These are phyloP conservation scores for Rubia yunnanensis DNA, from an alignment of 257 asterid genomes.

Conservation along the genomic window DNA sequence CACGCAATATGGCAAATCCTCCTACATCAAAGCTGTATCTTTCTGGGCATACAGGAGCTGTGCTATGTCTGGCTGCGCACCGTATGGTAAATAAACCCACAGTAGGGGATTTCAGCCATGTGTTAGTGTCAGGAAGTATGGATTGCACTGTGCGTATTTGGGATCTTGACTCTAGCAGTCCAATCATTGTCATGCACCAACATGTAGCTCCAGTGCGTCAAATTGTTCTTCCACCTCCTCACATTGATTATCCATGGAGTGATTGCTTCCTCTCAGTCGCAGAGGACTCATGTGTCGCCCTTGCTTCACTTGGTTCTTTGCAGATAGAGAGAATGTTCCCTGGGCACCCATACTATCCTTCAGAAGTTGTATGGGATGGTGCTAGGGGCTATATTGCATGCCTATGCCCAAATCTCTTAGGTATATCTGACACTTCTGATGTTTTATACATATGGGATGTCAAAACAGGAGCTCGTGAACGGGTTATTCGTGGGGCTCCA, in stretches of 20 bases:
- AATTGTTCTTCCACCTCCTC: slow-evolving; percentile 72
- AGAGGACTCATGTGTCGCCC: slow-evolving; percentile 69
- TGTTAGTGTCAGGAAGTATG: slow-evolving; percentile 81
- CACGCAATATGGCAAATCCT: slow-evolving; percentile 24
- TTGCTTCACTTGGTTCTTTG: slow-evolving; percentile 74
- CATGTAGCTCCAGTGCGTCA: slow-evolving; percentile 94
- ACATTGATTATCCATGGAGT: slow-evolving; percentile 64
- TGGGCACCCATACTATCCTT: slow-evolving; percentile 75
- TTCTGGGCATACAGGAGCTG: slow-evolving; percentile 77
- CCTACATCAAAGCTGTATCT: slow-evolving; percentile 40
- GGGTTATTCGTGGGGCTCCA: slow-evolving; percentile 88
- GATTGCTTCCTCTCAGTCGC: slow-evolving; percentile 84
- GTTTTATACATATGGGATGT: slow-evolving; percentile 90
- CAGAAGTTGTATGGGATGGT: slow-evolving; percentile 87
- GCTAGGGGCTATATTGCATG: slow-evolving; percentile 79
- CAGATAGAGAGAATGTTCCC: slow-evolving; percentile 91
- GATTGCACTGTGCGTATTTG: slow-evolving; percentile 91
- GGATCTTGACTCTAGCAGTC: slow-evolving; percentile 76
- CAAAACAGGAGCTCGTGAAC: slow-evolving; percentile 94
- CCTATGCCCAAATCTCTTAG: slow-evolving; percentile 61
- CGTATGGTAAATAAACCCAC: slow-evolving; percentile 39
- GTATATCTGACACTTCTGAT: slow-evolving; percentile 52
- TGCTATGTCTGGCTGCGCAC: slow-evolving; percentile 89
- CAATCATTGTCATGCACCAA: slow-evolving; percentile 66
- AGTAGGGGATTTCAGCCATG: slow-evolving; percentile 45